These are phyloP conservation scores for Tetraselmis striata DNA, from an alignment of 139 green algal species.

Conservation along the genomic window DNA sequence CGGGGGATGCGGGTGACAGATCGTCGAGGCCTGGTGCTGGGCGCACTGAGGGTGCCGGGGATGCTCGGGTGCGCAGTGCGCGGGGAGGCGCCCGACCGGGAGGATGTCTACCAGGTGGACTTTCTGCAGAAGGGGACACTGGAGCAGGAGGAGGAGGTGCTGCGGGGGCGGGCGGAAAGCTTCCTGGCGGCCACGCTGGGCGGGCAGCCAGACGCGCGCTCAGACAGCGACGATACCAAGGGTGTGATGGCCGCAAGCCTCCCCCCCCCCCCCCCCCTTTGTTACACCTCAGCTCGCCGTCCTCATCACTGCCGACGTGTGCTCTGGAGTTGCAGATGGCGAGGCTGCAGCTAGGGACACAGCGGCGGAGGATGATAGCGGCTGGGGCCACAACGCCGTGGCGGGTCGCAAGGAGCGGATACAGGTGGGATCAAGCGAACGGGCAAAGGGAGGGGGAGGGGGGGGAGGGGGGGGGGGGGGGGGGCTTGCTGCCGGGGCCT, in stretches of 20 bases:
- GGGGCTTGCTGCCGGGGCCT: no score
- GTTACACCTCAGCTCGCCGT: no score
- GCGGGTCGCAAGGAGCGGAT: neutral
- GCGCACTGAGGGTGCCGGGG: neutral
- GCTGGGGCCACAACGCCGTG: neutral
- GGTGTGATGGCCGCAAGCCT: no score
- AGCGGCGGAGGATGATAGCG: no score
- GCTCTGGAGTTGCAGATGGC: no score
- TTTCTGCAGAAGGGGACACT: constrained; percentile 49
- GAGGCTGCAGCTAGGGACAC: no score
- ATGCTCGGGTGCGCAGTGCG: constrained; percentile 10
- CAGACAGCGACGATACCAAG: neutral
- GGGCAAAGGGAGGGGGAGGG: no score
- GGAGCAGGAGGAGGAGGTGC: constrained; percentile 15
- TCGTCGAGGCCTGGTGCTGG: neutral
- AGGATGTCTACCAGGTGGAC: constrained; percentile 69
- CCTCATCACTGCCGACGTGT: no score
- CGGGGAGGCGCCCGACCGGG: constrained; percentile 42
- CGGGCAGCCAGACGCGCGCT: neutral
- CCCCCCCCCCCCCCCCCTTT: no score
- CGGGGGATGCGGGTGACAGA: neutral
- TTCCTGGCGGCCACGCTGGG: neutral
- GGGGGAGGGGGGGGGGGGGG: no score
- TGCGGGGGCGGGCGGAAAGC: neutral
- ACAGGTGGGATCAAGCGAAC: no score